Conservation (phyloP, 2,329 filamentous ascomycete species). For the Colletotrichum magnum region DNA sequence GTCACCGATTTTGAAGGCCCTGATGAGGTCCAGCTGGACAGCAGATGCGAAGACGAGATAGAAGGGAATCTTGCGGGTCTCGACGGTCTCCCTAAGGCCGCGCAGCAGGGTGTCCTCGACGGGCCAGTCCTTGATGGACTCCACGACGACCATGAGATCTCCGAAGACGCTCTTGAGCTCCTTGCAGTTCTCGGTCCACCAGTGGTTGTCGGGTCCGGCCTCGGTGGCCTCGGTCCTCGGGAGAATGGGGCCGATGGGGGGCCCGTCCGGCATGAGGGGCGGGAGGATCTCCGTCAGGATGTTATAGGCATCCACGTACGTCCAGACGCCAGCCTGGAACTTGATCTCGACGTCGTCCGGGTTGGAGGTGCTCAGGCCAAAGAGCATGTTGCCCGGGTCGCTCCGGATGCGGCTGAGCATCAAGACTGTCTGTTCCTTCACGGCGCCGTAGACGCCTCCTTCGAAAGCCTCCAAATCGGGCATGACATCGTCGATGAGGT, state of each 20-base stretch:
- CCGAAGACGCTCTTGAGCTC: not conserved
- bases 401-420: not conserved
- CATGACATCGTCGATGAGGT: slow-evolving; percentile 48
- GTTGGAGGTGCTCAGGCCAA: not conserved
- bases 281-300: slow-evolving; percentile 8
- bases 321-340: not conserved
- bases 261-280: not conserved
- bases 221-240: not conserved
- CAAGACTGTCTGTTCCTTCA: not conserved
- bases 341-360: not conserved
- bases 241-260: not conserved
- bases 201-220: too few relatives aligned
- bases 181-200: not conserved
- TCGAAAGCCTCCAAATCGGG: slow-evolving; percentile 33
- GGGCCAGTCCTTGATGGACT: slow-evolving; percentile 44
- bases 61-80: slow-evolving; percentile 50
- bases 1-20: too few relatives aligned
- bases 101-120: slow-evolving; percentile 56
- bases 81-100: slow-evolving; percentile 49
- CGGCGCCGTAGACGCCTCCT: not conserved
- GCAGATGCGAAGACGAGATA: slow-evolving; percentile 57
- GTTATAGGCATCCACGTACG: not conserved
- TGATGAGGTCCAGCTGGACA: slow-evolving; percentile 57
- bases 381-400: not conserved
- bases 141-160: slow-evolving; percentile 37